Evolutionary conservation across 495 filamentous ascomycete species (phyloP), one percentile per base, ranked within the genome.

Genomic region (Glonium stellatum): DNA sequence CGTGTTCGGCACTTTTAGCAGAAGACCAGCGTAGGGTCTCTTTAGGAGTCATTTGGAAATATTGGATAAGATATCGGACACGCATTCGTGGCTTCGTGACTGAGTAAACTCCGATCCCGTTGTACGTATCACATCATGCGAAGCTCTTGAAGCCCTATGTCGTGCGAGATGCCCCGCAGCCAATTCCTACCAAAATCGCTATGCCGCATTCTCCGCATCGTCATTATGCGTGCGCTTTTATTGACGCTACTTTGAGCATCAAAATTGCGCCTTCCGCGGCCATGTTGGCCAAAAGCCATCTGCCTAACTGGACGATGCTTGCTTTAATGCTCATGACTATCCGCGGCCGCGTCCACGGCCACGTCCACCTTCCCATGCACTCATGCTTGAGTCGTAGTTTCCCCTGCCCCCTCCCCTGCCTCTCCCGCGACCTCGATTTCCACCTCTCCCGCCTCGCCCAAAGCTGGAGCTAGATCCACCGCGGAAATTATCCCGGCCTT

Each of bases 391-490:
- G 35, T 21, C 9, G n/a, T 35, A 18, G 35, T 6, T 6, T 31
- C 27, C 27, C 27, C 27, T 31, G 6, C 27, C 27, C 27, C 55
- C 55, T 9, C 59, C 58, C 18, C 59, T n/a, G 4, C 67, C 59
- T 18, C 57, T 52, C 27, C 62, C 58, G 23, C 69, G 57, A 48
- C 69, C 65, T 57, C 65, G 58, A 34, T 54, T 37, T 37, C 66
- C 41, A 59, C 65, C 67, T 18, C 61, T 39, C 19, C 63, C 53
- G 1, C 65, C 56, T 15, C 59, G 27, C n/a, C 42, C 46, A 36
- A 15, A 15, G n/a, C 56, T 51, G 21, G 12, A 31, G 23, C 19
- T 15, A 13, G 23, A 51, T 15, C 48, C 62, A 50, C 62, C 34
- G 42, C 57, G 12, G 31, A 35, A 35, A 11, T 44, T 44, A 37